Evolutionary conservation across 495 filamentous ascomycete species (phyloP).

Genomic region (Arthonia radiata): DNA sequence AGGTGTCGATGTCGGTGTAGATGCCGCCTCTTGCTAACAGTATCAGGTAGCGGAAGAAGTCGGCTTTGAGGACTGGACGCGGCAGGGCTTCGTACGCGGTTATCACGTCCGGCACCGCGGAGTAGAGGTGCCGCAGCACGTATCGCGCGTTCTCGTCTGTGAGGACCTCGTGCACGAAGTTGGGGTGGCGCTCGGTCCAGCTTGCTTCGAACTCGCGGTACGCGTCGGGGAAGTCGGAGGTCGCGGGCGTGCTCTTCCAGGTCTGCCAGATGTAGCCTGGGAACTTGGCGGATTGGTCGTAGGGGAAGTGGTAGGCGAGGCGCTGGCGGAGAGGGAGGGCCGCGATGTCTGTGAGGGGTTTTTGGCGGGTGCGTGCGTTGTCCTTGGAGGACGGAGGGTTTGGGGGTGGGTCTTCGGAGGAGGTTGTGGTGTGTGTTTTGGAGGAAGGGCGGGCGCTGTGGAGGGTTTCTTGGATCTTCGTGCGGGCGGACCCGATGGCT

Average conservation of each 20-base stretch:
- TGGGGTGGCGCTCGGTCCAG: constrained; percentile 75
- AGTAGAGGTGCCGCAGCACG: constrained; percentile 66
- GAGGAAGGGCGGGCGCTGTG: too few species aligned
- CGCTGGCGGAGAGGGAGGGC: constrained; percentile 44
- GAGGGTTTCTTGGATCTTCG: too few species aligned
- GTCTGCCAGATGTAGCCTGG: constrained; percentile 99
- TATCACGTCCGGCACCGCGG: constrained; percentile 67
- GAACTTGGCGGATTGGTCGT: constrained; percentile 67
- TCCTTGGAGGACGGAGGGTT: too few species aligned
- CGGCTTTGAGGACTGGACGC: constrained; percentile 74
- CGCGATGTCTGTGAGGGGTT: constrained; percentile 12
- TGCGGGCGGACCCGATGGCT: too few species aligned
- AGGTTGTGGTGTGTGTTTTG: too few species aligned
- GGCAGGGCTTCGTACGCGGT: constrained; percentile 77
- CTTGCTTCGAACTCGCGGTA: constrained; percentile 67
- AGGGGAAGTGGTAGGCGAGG: constrained; percentile 80
- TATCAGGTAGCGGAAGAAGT: constrained; percentile 95
- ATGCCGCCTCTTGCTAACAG: constrained; percentile 82
- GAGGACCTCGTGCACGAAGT: constrained; percentile 88
- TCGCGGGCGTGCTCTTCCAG: constrained; percentile 75
- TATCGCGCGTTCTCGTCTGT: constrained; percentile 67
- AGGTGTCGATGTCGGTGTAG: constrained; percentile 91
- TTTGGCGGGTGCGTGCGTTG: too few species aligned
- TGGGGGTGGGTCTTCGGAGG: too few species aligned
- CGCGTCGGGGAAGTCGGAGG: constrained; percentile 45